phyloP scores from a whole-genome alignment of 2,329 filamentous ascomycete species.

The Aureobasidium vineae region DNA sequence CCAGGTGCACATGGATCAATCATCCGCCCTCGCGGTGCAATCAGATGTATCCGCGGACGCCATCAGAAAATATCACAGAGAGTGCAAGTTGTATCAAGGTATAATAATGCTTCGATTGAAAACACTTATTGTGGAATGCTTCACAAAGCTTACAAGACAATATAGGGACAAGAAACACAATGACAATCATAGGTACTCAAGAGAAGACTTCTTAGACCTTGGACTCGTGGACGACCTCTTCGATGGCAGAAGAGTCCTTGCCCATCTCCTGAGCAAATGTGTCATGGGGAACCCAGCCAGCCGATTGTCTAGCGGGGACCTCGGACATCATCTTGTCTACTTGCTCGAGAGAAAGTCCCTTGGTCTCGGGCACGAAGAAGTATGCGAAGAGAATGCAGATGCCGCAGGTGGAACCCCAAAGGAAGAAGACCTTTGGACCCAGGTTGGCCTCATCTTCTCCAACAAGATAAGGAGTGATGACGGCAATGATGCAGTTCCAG shows the following conservation, averaged over 20 bases:
- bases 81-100: background rate
- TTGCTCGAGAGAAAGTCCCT: constrained; percentile 43
- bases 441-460: constrained; percentile 57
- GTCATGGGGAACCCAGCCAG: constrained; percentile 36
- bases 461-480: constrained; percentile 73
- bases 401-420: constrained; percentile 44
- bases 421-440: constrained; percentile 48
- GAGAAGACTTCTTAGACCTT: constrained; percentile 11
- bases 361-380: constrained; percentile 43
- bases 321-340: constrained; percentile 48
- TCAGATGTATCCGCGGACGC: constrained; percentile 41
- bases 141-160: constrained; percentile 9
- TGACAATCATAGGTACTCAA: background rate
- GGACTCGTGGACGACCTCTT: constrained; percentile 27
- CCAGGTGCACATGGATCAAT: constrained; percentile 48
- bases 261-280: constrained; percentile 36
- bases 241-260: constrained; percentile 25
- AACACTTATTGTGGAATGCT: background rate
- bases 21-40: constrained; percentile 43
- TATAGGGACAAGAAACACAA: constrained; percentile 11
- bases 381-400: constrained; percentile 40
- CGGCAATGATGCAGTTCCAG: constrained; percentile 47
- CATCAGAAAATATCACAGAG: constrained; percentile 28
- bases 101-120: background rate
- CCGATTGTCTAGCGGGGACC: constrained; percentile 44